Conservation (phyloP, 345 rosid species). For the Erucastrum elatum region DNA sequence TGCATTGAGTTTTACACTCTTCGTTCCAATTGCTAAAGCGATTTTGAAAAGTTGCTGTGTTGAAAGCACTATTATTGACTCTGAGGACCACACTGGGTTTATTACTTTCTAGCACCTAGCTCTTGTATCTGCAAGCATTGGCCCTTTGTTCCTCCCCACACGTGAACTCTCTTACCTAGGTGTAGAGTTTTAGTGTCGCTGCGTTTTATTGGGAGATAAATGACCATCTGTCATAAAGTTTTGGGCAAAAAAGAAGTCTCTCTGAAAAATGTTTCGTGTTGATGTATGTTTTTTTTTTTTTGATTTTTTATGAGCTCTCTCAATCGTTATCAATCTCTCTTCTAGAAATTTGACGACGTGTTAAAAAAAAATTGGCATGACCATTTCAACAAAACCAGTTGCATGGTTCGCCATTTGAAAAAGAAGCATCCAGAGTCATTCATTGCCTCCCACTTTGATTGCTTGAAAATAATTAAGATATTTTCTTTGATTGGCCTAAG, state of each 20-base stretch:
- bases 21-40: constrained; percentile 46
- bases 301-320: background rate
- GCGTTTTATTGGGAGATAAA: background rate
- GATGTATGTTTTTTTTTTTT: background rate
- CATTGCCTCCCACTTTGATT: background rate
- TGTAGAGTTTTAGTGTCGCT: background rate
- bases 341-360: background rate
- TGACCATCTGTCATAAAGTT: background rate
- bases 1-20: constrained; percentile 24
- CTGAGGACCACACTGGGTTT: constrained; percentile 29
- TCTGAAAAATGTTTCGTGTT: background rate
- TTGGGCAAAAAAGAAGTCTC: background rate
- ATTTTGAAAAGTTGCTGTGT: constrained; percentile 24
- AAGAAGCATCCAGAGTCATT: no score
- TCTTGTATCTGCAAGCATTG: background rate
- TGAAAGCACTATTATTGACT: constrained; percentile 24
- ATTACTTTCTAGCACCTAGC: background rate
- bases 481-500: background rate
- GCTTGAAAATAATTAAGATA: background rate
- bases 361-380: no score
- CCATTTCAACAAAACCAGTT: no score
- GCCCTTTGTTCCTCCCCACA: background rate
- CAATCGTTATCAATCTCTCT: background rate
- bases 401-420: no score
- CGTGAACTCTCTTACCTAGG: background rate